Evolutionary conservation across 179 eudicot species (phyloP).

Genomic region (Silene vulgaris): DNA sequence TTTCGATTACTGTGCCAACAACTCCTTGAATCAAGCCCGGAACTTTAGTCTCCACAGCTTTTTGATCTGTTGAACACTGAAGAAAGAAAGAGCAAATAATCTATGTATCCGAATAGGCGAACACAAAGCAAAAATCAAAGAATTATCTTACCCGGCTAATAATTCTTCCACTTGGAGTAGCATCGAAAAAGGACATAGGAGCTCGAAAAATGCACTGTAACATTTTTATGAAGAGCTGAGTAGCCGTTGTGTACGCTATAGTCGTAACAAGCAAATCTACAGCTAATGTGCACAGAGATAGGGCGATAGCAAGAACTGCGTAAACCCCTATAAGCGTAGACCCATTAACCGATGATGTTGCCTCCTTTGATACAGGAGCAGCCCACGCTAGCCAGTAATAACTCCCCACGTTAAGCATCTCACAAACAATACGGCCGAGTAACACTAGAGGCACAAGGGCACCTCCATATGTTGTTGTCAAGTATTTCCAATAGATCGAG

Average conservation of each 20-base stretch:
- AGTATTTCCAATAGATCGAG: constrained; percentile 23
- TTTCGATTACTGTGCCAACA: background rate
- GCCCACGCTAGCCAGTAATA: constrained; percentile 31
- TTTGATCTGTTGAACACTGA: constrained; percentile 25
- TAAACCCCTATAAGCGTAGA: constrained; percentile 21
- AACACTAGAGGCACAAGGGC: constrained; percentile 9
- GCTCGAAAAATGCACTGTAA: constrained; percentile 21
- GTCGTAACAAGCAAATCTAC: constrained; percentile 14
- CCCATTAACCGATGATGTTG: constrained; percentile 4
- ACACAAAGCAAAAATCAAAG: background rate
- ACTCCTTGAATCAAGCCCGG: background rate
- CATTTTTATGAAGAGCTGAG: constrained; percentile 22
- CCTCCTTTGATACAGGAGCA: constrained; percentile 21
- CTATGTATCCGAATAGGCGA: too few species aligned
- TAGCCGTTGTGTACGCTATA: constrained; percentile 19
- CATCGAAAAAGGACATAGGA: constrained; percentile 27
- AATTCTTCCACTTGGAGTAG: constrained; percentile 29
- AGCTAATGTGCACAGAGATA: constrained; percentile 17
- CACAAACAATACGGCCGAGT: background rate
- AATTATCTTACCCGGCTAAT: constrained; percentile 21
- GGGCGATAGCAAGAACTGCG: constrained; percentile 13
- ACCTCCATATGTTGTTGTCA: constrained; percentile 25
- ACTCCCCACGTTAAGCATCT: constrained; percentile 18
- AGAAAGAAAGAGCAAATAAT: background rate
- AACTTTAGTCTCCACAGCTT: constrained; percentile 15